phyloP scores from a whole-genome alignment of 192 early-diverging fungal genomes.

The Irineochytrium annulatum region DNA sequence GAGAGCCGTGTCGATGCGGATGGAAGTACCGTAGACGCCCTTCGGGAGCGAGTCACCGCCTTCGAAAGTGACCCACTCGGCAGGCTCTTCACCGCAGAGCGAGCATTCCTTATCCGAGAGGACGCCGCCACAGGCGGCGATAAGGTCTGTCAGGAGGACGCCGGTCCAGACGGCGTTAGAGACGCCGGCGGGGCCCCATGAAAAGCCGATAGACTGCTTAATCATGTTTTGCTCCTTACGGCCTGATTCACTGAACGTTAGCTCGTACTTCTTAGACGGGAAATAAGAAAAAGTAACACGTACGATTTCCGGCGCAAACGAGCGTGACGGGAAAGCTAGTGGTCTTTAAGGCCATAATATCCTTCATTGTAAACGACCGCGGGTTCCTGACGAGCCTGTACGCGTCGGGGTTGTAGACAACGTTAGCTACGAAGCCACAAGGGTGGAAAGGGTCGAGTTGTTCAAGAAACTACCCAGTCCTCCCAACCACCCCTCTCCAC shows the following conservation, averaged over 20 bases:
- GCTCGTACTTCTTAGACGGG: too few species aligned
- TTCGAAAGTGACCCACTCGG: slow-evolving; percentile 52
- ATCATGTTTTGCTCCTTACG: slow-evolving; percentile 67
- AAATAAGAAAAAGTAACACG: too few species aligned
- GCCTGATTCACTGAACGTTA: too few species aligned
- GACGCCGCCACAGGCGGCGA: slow-evolving; percentile 32
- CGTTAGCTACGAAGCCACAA: too few species aligned
- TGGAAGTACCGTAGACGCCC: slow-evolving; percentile 71
- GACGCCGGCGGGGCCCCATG: slow-evolving; percentile 56
- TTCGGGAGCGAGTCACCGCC: slow-evolving; percentile 59
- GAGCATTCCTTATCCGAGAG: slow-evolving; percentile 13
- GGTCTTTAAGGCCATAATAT: slow-evolving; percentile 39
- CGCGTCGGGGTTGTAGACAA: slow-evolving; percentile 19
- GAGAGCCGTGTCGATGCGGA: slow-evolving; percentile 61
- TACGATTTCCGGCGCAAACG: slow-evolving; percentile 64
- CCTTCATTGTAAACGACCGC: slow-evolving; percentile 49
- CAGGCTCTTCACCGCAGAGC: slow-evolving; percentile 2
- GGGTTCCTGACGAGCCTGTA: slow-evolving; percentile 42
- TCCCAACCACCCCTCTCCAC: too few species aligned
- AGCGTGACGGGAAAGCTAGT: slow-evolving; percentile 53
- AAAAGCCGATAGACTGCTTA: slow-evolving; percentile 59
- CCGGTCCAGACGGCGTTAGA: slow-evolving; percentile 60
- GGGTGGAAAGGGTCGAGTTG: too few species aligned
- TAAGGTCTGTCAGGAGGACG: slow-evolving; percentile 48
- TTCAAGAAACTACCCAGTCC: too few species aligned